Base-by-base conservation (phyloP, 371 early-diverging fungal genomes). In the Mucor mucedo region DNA sequence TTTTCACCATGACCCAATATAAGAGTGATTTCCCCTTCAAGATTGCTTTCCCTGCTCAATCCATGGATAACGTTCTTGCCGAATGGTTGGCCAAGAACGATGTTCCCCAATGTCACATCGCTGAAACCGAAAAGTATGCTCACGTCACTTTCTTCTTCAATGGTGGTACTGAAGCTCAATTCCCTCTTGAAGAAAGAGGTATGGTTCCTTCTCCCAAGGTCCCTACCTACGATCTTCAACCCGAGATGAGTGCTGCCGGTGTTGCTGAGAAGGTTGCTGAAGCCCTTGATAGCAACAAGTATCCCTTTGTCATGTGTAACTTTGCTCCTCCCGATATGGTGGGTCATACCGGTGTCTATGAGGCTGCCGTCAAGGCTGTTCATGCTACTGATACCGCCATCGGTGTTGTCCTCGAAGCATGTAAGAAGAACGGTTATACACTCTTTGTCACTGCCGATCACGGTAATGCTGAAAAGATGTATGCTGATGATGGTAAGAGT, bases 91-190 rank as follows among this genome's bases (percentile, higher is more conserved):
- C 89, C 68, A 89, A 90, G 80, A 82, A 91, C 63, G 78, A 83
- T 21, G 77, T 96, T 40, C 84, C 90, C 27, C 99, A 99, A 83
- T 87, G 90, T 78, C 98, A 98, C 78, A 87, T 99, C 65, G 98
- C 95, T 38, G 99, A 99, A 82, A 99, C 99, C 9, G 99, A 99
- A 76, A 99, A 99, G 86, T 98, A 97, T 78, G 99, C 99, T 27
- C 99, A 99, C 80, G 99, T 99, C 41, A 99, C 99, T 55, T 99
- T 99, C 91, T 99, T 99, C 93, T 99, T 99, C 87, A 99, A 99
- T 83, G 99, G 99, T 59, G 99, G 99, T 47, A 83, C 90, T 33
- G 99, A 98, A 79, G 89, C 90, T 47, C 91, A 93, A 73, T 97
- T 93, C 78, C 62, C 76, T 35, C 77, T 78, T 54, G 99, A 99